Evolutionary conservation across 73 alveolate genomes (phyloP).

Genomic region (Tetrahymena thermophila): DNA sequence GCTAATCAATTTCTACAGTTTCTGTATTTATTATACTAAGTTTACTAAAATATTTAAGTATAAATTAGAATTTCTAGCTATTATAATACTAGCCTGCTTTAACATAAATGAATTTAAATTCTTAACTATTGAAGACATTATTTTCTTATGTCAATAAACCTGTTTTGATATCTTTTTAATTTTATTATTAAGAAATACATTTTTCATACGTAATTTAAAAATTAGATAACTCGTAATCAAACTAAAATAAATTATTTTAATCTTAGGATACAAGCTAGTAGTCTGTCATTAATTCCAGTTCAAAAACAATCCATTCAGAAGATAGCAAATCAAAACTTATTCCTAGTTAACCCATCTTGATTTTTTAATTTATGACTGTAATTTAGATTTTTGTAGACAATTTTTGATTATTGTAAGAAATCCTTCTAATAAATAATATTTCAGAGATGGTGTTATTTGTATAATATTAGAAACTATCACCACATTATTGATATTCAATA

Average conservation of each 20-base stretch:
- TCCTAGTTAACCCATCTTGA: background rate
- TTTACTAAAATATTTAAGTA: no score
- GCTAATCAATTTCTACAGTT: background rate
- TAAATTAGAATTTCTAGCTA: no score
- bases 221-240: background rate
- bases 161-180: no score
- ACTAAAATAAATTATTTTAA: no score
- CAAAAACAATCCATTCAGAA: background rate
- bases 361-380: no score
- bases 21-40: no score
- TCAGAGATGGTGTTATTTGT: background rate
- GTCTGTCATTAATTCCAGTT: background rate
- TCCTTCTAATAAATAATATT: no score
- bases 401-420: no score
- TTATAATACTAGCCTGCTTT: background rate
- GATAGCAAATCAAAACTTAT: background rate
- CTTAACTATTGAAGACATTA: background rate
- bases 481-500: no score
- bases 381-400: background rate
- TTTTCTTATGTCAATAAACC: background rate
- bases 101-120: no score
- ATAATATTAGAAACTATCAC: no score
- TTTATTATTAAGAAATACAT: background rate
- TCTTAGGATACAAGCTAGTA: background rate
- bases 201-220: background rate